phyloP scores from a whole-genome alignment of 202 grass and related monocot species.

The Setaria viridis region DNA sequence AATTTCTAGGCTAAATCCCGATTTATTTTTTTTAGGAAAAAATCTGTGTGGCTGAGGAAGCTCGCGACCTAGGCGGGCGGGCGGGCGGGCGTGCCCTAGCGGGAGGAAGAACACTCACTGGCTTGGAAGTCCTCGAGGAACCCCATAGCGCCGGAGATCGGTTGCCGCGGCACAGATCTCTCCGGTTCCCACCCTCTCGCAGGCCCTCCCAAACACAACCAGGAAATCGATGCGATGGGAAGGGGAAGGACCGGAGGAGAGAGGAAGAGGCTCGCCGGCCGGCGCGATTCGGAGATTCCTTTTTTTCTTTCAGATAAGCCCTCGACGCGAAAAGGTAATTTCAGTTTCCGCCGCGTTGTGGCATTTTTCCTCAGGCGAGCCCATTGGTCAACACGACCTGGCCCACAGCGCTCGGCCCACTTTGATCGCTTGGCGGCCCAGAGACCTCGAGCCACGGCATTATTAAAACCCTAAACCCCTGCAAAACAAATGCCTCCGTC shows the following conservation, averaged over 20 bases:
- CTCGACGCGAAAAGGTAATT: not conserved
- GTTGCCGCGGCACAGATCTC: not conserved
- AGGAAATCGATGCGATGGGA: not conserved
- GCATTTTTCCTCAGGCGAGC: not conserved
- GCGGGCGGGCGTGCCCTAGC: slow-evolving; percentile 38
- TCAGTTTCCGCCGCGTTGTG: not conserved
- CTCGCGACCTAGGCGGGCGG: not conserved
- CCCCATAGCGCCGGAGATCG: slow-evolving; percentile 48
- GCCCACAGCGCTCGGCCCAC: not conserved
- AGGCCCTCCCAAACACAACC: not conserved
- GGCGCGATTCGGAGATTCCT: slow-evolving; percentile 21
- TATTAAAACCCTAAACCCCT: slow-evolving; percentile 60
- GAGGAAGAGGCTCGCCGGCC: slow-evolving; percentile 33
- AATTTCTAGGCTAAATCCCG: not conserved
- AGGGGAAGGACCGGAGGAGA: slow-evolving; percentile 12
- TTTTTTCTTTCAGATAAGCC: slow-evolving; percentile 37
- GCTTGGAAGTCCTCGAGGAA: slow-evolving; percentile 85
- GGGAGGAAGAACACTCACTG: slow-evolving; percentile 53
- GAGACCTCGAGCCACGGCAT: not conserved
- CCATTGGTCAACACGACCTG: not conserved
- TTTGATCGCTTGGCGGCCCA: not conserved
- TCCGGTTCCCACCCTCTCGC: not conserved
- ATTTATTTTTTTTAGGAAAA: not conserved
- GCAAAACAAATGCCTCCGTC: not conserved
- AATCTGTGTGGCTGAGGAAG: not conserved